Base-by-base conservation (phyloP, 352 stramenopile genomes). In the Phytophthora pini region DNA sequence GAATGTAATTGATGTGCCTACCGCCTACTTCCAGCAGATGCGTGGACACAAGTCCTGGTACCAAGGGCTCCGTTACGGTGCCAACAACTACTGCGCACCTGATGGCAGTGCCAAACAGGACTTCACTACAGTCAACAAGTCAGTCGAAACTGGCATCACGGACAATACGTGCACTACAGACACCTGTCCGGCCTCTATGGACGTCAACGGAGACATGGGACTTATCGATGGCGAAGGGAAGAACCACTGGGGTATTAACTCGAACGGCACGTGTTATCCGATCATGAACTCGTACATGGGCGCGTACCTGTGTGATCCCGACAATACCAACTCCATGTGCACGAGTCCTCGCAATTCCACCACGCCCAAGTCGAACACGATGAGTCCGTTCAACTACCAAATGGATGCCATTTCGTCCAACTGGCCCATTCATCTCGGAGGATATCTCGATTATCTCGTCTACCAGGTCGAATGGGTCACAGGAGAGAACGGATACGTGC, bases 401-500 rank as follows among this genome's bases (percentile, higher is more conserved):
- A 92, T 90, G 81, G 81, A 92, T 26, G 83, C 79, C 10, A 89
- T 92, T 50, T 92, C 81, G 17, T 76, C 82, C 13, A 93, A 93
- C 52, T 93, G 82, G 84, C 75, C 72, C 4, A 70, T 93, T 22
- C 79, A 87, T 32, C 36, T 90, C 5, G 80, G 76, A 0, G 84
- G 74, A 0, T 90, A 92, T 61, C 49, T 68, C 7, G 76, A 83
- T 41, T 93, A 76, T 46, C 48, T 91, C 6, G 67, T 78, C 12
- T 92, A 92, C 47, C 84, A 92, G 45, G 22, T 92, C 20, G 84
- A 92, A 52, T 92, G 84, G 84, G 79, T 89, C 59, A 92, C 80
- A 3, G 83, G 83, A 11, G 50, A 74, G 50, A 77, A 79, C 32
- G 83, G 83, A 4, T 89, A 88, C 50, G 79, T 89, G 48, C 80